Evolutionary conservation across 2,329 filamentous ascomycete species (phyloP), one percentile per base, ranked within the genome.

Genomic region (Nemania sp.): DNA sequence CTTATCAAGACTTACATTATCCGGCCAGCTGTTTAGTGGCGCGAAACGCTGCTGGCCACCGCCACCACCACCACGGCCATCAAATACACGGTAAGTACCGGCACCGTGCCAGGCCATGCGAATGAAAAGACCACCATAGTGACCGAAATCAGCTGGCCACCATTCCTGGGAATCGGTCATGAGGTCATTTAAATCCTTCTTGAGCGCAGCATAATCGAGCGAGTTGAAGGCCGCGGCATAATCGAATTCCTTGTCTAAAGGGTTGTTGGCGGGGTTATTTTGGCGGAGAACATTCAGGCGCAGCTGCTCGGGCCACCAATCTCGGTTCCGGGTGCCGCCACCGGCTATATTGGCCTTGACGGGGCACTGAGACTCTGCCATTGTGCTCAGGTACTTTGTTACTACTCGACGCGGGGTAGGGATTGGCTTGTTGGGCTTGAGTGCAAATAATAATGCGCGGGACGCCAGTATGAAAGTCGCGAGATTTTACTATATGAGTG

Each of bases 61-160:
- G 62, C 91, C 92, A 75, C 88, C 90, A 67, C 92, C 92, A 64
- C 92, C 92, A 69, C 92, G 91, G 43, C 92, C 92, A 73, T 94
- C 92, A 60, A 84, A 85, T 77, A 91, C 88, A 75, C 92, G 90
- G 82, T 94, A 93, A 58, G 92, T 94, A 68, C 92, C 92, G 27
- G 92, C 88, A 72, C 89, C 89, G 84, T 94, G 92, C 92, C 92
- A 94, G 68, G 91, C 89, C 90, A 94, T 90, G 66, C 92, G 90
- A 77, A 94, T 86, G 79, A 94, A 93, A 29, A 94, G 86, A 79
- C 92, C 91, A 72, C 92, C 92, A 74, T 94, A 94, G 84, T 93
- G 90, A 64, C 92, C 92, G 76, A 92, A 93, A 78, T 94, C 92
- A 35, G 92, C 92, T 0, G 92, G 92, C 92, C 92, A 94, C 88